phyloP scores from a whole-genome alignment of 257 asterid genomes.

The Fraxinus excelsior region DNA sequence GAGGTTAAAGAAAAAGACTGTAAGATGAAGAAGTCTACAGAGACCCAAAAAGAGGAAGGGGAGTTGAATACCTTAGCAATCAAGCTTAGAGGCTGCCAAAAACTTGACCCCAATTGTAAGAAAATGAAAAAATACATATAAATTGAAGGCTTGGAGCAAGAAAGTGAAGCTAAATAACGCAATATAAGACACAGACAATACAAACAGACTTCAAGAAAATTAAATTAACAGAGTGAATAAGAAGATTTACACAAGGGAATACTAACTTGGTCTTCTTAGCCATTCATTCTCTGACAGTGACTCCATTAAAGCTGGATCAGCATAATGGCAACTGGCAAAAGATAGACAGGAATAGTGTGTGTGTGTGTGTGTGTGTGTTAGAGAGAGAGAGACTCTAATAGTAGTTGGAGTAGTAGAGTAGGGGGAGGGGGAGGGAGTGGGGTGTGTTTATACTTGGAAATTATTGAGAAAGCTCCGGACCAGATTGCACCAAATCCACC shows the following conservation, averaged over 20 bases:
- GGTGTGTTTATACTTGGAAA: conserved; percentile 29
- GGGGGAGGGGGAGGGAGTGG: conserved; percentile 17
- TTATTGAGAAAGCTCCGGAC: conserved; percentile 21
- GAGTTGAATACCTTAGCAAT: conserved; percentile 44
- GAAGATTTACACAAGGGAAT: conserved; percentile 49
- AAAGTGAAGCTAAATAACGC: conserved; percentile 21
- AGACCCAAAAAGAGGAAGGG: conserved; percentile 23
- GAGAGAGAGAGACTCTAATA: conserved; percentile 9
- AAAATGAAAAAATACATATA: conserved; percentile 26
- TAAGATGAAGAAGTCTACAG: conserved; percentile 6
- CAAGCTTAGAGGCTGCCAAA: conserved; percentile 31
- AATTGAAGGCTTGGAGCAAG: conserved; percentile 23
- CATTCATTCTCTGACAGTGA: conserved; percentile 82
- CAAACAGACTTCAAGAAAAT: not conserved
- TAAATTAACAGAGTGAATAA: not conserved
- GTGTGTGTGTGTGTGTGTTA: conserved; percentile 4
- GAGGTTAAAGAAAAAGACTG: conserved; percentile 32
- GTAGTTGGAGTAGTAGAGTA: conserved; percentile 25
- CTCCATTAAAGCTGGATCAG: conserved; percentile 58
- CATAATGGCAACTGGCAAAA: conserved; percentile 46
- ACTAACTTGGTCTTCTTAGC: conserved; percentile 59
- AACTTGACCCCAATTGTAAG: conserved; percentile 20
- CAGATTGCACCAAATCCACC: not conserved
- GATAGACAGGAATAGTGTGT: conserved; percentile 27
- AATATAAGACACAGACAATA: not conserved